Conservation (phyloP, 2,329 filamentous ascomycete genomes). For the Lecanicillium sp. region DNA sequence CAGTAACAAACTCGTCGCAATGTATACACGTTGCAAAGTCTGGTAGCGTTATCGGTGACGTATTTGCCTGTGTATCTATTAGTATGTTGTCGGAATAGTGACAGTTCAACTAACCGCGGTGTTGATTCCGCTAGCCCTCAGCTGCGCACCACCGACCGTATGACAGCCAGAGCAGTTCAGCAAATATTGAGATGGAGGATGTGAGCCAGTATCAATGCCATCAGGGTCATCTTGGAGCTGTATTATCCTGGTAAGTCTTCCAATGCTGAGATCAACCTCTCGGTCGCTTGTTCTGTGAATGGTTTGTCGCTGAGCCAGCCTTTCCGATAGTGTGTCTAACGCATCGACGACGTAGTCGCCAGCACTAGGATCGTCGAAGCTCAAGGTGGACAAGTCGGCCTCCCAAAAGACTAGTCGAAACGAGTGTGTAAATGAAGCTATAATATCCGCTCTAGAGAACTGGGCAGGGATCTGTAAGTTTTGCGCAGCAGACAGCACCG, state of each 20-base stretch:
- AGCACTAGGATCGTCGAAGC: slow-evolving; percentile 19
- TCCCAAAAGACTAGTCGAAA: slow-evolving; percentile 34
- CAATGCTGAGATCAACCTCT: slow-evolving; percentile 30
- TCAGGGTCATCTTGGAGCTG: slow-evolving; percentile 29
- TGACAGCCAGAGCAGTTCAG: slow-evolving; percentile 32
- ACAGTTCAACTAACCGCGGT: slow-evolving; percentile 18
- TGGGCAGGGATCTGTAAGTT: slow-evolving; percentile 29
- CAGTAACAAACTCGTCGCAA: slow-evolving; percentile 28
- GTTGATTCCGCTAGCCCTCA: slow-evolving; percentile 22
- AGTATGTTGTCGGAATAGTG: background rate
- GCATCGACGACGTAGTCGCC: slow-evolving; percentile 33
- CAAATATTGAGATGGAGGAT: slow-evolving; percentile 28
- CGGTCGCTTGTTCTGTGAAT: slow-evolving; percentile 35
- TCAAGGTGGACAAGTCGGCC: slow-evolving; percentile 22
- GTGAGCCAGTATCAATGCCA: slow-evolving; percentile 20
- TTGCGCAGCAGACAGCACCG: slow-evolving; percentile 30
- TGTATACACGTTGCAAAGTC: slow-evolving; percentile 22
- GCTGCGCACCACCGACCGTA: slow-evolving; percentile 29
- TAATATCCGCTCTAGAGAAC: slow-evolving; percentile 29
- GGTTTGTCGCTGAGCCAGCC: slow-evolving; percentile 28
- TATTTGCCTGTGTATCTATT: background rate
- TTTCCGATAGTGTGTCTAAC: slow-evolving; percentile 28
- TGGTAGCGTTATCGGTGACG: background rate
- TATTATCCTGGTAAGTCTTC: slow-evolving; percentile 30
- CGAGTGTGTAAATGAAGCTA: slow-evolving; percentile 28